Percentiles rank a stretch among this genome's conserved stretches.
Evolutionary conservation across 2,329 filamentous ascomycete species (phyloP).

Genomic region (Pseudogymnoascus sp.): DNA sequence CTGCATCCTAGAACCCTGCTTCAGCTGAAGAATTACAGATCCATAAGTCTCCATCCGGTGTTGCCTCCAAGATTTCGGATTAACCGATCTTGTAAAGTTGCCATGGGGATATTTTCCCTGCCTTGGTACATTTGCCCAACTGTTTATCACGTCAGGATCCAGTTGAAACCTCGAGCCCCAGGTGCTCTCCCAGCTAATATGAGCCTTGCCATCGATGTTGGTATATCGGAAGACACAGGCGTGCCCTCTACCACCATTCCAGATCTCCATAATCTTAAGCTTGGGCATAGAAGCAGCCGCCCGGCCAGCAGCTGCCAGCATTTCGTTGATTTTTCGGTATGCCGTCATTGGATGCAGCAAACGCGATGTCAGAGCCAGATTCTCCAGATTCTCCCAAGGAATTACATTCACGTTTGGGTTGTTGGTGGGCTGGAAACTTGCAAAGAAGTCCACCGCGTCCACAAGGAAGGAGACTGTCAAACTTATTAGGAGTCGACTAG

Average conservation of each 20-base stretch:
- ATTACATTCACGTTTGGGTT: slow-evolving; percentile 9
- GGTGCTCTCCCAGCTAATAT: not conserved
- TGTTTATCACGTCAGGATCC: not conserved
- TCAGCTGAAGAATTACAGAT: not conserved
- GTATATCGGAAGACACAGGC: slow-evolving; percentile 14
- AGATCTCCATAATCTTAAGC: slow-evolving; percentile 16
- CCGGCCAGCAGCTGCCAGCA: slow-evolving; percentile 12
- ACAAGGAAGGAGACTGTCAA: slow-evolving; percentile 19
- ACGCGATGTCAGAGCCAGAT: slow-evolving; percentile 18
- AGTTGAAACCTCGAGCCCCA: not conserved
- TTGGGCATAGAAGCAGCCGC: slow-evolving; percentile 15
- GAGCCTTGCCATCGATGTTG: not conserved
- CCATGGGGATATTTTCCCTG: not conserved
- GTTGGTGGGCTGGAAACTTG: not conserved
- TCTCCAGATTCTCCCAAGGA: slow-evolving; percentile 17
- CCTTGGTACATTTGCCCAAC: not conserved
- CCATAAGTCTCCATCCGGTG: not conserved
- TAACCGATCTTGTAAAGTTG: not conserved
- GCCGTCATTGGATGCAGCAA: slow-evolving; percentile 11
- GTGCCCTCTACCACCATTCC: slow-evolving; percentile 14
- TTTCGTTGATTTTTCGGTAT: slow-evolving; percentile 9
- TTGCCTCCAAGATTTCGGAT: not conserved
- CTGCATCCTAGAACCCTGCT: not conserved
- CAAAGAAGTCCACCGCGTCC: slow-evolving; percentile 18
- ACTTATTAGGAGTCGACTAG: slow-evolving; percentile 17